Conservation (phyloP, 768 basidiomycete genomes). For the Phanerochaete sordida region DNA sequence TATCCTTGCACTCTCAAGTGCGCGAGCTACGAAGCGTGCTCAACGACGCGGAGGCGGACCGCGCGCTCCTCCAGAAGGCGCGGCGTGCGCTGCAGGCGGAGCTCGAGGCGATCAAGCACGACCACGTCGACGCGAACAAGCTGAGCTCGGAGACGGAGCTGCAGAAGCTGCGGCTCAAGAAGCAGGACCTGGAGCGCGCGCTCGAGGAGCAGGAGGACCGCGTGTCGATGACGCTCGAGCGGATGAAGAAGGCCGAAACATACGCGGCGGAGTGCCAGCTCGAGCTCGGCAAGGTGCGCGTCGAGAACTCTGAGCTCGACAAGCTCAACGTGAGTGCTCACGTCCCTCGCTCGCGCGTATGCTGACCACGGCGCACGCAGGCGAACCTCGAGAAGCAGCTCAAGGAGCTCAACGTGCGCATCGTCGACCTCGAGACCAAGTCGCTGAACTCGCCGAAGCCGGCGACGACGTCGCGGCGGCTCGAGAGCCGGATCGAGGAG, state of each 20-base stretch:
- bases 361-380: conserved; percentile 33
- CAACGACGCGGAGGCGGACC: conserved; percentile 83
- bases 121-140: conserved; percentile 65
- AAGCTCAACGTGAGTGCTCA: conserved; percentile 64
- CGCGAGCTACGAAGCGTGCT: conserved; percentile 76
- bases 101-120: conserved; percentile 75
- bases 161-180: conserved; percentile 73
- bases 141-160: conserved; percentile 70
- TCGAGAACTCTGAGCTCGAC: conserved; percentile 82
- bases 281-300: conserved; percentile 70
- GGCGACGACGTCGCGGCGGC: conserved; percentile 49
- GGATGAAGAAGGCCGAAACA: conserved; percentile 78
- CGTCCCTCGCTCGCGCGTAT: conserved; percentile 11
- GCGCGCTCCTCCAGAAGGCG: conserved; percentile 75
- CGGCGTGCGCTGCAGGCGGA: conserved; percentile 77
- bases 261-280: conserved; percentile 73
- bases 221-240: conserved; percentile 64
- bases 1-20: conserved; percentile 71
- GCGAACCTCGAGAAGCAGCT: conserved; percentile 81
- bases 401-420: conserved; percentile 79
- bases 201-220: conserved; percentile 78
- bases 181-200: conserved; percentile 76
- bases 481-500: conserved; percentile 73
- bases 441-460: conserved; percentile 68
- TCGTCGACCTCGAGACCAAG: conserved; percentile 80